These are phyloP conservation scores for Metarhizium sp. DNA, from an alignment of 2,329 filamentous ascomycete species.

Conservation along the genomic window DNA sequence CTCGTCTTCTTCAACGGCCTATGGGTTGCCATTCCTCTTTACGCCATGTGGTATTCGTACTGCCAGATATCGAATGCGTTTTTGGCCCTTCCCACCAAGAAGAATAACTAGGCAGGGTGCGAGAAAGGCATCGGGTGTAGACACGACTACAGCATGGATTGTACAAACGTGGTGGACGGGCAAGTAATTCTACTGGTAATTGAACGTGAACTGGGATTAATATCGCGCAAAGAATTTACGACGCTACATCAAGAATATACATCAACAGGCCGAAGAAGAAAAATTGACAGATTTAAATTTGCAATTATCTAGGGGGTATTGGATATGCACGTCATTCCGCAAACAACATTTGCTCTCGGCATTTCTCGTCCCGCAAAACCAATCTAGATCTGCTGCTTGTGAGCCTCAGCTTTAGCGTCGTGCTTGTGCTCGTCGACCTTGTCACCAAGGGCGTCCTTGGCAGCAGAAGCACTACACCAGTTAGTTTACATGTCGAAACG, in stretches of 20 bases:
- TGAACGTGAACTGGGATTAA: too few species aligned
- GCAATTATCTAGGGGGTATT: not conserved
- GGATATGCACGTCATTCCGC: not conserved
- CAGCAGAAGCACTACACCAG: conserved; percentile 30
- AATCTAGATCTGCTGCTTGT: conserved; percentile 31
- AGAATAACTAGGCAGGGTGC: conserved; percentile 9
- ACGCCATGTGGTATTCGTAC: conserved; percentile 45
- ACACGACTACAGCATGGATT: too few species aligned
- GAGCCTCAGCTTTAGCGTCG: conserved; percentile 27
- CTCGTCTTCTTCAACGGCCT: conserved; percentile 60
- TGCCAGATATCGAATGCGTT: conserved; percentile 47
- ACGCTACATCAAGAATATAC: too few species aligned
- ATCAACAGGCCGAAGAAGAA: too few species aligned
- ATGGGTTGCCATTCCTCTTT: conserved; percentile 56
- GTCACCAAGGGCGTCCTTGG: conserved; percentile 38
- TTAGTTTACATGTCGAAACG: not conserved
- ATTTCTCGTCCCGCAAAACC: not conserved
- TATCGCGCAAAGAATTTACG: too few species aligned
- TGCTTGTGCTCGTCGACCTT: conserved; percentile 34
- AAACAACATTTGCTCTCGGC: not conserved
- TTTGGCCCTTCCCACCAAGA: conserved; percentile 19
- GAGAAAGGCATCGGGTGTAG: not conserved
- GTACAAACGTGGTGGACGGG: too few species aligned
- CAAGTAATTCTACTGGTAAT: too few species aligned
- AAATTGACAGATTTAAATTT: not conserved